Evolutionary conservation across 306 rosid genomes (phyloP).

Genomic region (Glycine soja): DNA sequence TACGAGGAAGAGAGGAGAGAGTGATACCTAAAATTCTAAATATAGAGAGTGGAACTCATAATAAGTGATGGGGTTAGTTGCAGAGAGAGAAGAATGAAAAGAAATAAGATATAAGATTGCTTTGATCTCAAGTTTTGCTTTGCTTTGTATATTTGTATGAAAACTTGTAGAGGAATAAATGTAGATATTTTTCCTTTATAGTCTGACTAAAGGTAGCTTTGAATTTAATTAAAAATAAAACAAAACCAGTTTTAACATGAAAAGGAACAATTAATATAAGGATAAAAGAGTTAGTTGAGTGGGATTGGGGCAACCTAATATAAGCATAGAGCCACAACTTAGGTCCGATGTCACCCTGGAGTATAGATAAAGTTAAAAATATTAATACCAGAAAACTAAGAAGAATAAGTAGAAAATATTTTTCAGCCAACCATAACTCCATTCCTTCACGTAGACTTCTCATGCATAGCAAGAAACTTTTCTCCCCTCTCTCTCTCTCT

Average conservation of each 20-base stretch:
- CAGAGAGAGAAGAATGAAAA: conserved; percentile 6
- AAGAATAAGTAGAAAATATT: conserved; percentile 34
- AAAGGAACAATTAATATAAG: conserved; percentile 40
- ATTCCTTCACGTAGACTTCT: conserved; percentile 83
- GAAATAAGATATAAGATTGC: conserved; percentile 49
- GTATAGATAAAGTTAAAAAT: conserved; percentile 67
- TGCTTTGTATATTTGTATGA: conserved; percentile 56
- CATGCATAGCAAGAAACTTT: conserved; percentile 67
- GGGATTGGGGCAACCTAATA: conserved; percentile 71
- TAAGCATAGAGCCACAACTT: conserved; percentile 54
- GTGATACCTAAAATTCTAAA: conserved; percentile 52
- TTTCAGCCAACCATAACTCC: conserved; percentile 64
- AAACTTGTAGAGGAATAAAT: conserved; percentile 74
- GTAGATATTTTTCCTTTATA: conserved; percentile 58
- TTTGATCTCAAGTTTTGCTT: conserved; percentile 73
- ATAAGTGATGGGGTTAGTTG: conserved; percentile 53
- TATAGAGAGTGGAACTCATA: conserved; percentile 46
- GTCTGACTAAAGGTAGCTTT: conserved; percentile 62
- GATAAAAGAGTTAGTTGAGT: conserved; percentile 60
- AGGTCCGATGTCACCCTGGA: conserved; percentile 81
- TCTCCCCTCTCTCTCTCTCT: not conserved
- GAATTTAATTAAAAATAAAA: conserved; percentile 50
- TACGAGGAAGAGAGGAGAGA: conserved; percentile 44
- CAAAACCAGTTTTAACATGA: conserved; percentile 31
- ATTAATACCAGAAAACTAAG: conserved; percentile 37